Percentiles rank a stretch among this genome's conserved stretches.
These are phyloP conservation scores for Laetiporus sulphureus DNA, from an alignment of 1,284 basidiomycete genomes.

Conservation along the genomic window DNA sequence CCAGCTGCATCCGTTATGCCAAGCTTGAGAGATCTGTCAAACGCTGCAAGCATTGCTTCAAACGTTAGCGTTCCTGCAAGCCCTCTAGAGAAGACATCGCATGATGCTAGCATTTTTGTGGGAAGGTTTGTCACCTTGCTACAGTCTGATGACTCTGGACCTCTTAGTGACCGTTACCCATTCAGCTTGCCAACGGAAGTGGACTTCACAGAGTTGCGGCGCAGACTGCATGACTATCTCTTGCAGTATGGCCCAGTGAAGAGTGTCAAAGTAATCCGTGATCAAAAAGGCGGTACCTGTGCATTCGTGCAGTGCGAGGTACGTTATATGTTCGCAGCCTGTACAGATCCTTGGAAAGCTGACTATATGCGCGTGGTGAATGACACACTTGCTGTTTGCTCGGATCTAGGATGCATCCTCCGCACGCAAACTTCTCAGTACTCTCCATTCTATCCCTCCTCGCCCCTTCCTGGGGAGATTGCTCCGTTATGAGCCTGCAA, in stretches of 20 bases:
- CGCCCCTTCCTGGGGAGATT: constrained; percentile 61
- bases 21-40: constrained; percentile 5
- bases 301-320: constrained; percentile 81
- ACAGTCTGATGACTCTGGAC: constrained; percentile 7
- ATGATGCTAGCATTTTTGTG: constrained; percentile 75
- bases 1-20: constrained; percentile 12
- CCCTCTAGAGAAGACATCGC: constrained; percentile 52
- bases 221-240: constrained; percentile 55
- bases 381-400: constrained; percentile 11
- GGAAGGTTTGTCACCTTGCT: constrained; percentile 48
- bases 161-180: background rate
- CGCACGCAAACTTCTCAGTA: constrained; percentile 52
- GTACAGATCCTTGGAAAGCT: background rate
- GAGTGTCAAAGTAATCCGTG: constrained; percentile 68
- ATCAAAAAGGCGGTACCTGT: constrained; percentile 67
- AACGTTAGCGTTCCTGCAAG: too few species aligned
- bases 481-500: constrained; percentile 70
- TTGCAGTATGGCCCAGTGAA: constrained; percentile 55
- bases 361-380: constrained; percentile 2
- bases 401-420: constrained; percentile 43
- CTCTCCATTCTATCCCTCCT: constrained; percentile 45
- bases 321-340: constrained; percentile 13
- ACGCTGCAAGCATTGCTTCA: background rate
- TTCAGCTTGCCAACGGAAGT: constrained; percentile 63
- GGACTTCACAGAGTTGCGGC: constrained; percentile 52